Evolutionary conservation across 768 basidiomycete species (phyloP), one percentile per base, ranked within the genome.

Genomic region (Auriscalpium orientale): DNA sequence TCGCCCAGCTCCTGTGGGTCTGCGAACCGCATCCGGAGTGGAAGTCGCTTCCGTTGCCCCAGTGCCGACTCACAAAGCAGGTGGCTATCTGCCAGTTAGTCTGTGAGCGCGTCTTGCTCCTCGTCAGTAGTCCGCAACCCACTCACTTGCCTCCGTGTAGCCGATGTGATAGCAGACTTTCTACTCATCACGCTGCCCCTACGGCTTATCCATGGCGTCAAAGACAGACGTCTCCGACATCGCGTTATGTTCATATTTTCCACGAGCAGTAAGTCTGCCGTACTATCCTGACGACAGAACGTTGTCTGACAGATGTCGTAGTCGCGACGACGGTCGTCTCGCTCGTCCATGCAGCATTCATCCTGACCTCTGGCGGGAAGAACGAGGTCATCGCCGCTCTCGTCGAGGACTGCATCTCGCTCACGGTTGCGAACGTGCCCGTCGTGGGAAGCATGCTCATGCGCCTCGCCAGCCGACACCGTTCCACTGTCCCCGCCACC

Each of bases 241-340:
- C 73, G 73, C 21, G 71, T 78, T 40, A 70, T 76, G 58, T 62
- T 79, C 52, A 77, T 80, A 49, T 81, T 83, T 64, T 80, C 80
- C 9, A 74, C 81, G 9, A 79, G 79, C 51, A 73, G 80, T 55
- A 65, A 76, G 50, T 50, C 8, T n/a, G 45, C 1, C 8, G 6
- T 4, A 5, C 18, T 11, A 6, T 8, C 36, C 18, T 22, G 15
- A 2, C 40, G 13, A 15, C 28, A 5, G 7, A 28, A 8, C 15
- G 21, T 36, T 34, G 12, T 52, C 20, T 13, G 22, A 13, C 18
- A 8, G 20, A 28, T 21, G 4, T 28, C 36, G 35, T 18, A 63
- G 61, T 64, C 34, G 59, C 62, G 20, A 65, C 64, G 2, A 66
- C 64, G 43, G 57, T 66, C 28, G 66, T 67, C 18, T 70, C 68